These are phyloP conservation scores for Blastobotrys apis DNA, from an alignment of 1,139 yeast genomes.

Conservation along the genomic window DNA sequence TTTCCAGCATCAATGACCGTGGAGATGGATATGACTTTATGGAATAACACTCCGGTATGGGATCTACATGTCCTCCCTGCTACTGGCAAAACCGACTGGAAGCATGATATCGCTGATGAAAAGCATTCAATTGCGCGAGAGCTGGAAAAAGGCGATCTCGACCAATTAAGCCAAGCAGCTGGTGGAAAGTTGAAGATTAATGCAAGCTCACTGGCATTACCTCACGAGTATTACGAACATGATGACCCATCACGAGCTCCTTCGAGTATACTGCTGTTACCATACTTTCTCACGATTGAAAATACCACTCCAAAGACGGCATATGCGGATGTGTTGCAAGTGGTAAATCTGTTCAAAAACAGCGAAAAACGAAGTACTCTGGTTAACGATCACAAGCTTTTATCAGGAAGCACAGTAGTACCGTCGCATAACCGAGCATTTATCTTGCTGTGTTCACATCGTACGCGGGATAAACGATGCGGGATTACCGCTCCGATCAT, in stretches of 20 bases:
- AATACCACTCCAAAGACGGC: slow-evolving; percentile 31
- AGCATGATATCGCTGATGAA: slow-evolving; percentile 62
- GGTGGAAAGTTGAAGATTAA: slow-evolving; percentile 32
- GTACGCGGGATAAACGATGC: slow-evolving; percentile 87
- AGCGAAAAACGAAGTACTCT: slow-evolving; percentile 3
- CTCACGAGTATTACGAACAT: slow-evolving; percentile 29
- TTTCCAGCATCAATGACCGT: slow-evolving; percentile 58
- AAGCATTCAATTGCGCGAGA: slow-evolving; percentile 49
- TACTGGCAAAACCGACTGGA: slow-evolving; percentile 85
- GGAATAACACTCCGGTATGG: slow-evolving; percentile 66
- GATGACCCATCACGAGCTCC: slow-evolving; percentile 20
- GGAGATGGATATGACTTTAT: slow-evolving; percentile 52
- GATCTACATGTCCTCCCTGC: slow-evolving; percentile 72
- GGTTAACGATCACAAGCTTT: slow-evolving; percentile 3
- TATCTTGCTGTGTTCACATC: slow-evolving; percentile 80
- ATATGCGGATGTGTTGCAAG: slow-evolving; percentile 37
- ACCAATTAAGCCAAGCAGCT: slow-evolving; percentile 16
- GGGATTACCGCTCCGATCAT: slow-evolving; percentile 93
- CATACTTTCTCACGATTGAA: slow-evolving; percentile 71
- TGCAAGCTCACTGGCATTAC: slow-evolving; percentile 33
- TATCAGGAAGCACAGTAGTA: not conserved
- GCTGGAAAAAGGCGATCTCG: slow-evolving; percentile 30
- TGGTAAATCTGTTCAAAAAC: slow-evolving; percentile 33
- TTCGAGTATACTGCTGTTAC: slow-evolving; percentile 52
- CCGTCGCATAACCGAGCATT: slow-evolving; percentile 45